Base-by-base conservation (phyloP, 768 basidiomycete genomes). In the Xerocomellus chrysenteron region DNA sequence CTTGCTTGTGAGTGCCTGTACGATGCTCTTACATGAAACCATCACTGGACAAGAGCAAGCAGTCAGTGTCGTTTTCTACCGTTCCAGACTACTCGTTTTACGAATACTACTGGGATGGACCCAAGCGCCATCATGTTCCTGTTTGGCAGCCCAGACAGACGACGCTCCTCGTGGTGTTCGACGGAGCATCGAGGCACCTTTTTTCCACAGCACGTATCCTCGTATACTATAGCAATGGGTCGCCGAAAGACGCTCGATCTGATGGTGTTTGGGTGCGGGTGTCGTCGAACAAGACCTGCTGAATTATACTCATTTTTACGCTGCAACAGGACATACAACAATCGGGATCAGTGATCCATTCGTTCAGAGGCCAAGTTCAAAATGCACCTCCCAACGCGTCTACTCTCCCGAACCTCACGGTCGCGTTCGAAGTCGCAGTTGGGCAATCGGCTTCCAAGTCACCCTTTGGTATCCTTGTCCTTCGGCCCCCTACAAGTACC, bases 91-190 rank as follows among this genome's bases (percentile, higher is more conserved):
- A 46, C 45, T 65, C 62, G 9, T 36, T 68, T 3, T 59, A 65
- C 2, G 65, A 67, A 12, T 55, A 59, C 26, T 50, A 68, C 40
- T 67, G 63, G 66, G 58, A 68, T 17, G 66, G 63, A 24, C 65
- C 66, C 8, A 68, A 49, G 41, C 60, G 66, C 9, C 14, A 26
- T 12, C 57, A 62, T 17, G 36, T 68, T 43, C 63, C 63, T 4
- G 62, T 65, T 16, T 59, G 66, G 65, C 60, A 68, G 21, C 66
- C 66, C 11, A 59, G 63, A 26, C 63, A 63, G 48, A 67, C 66
- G 12, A 63, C 66, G 8, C 55, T 67, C 11, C 40, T 50, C 35
- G 62, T 65, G 1, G 58, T 68, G 39, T 65, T 68, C 36, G 66
- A 68, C 19, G 56, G 58, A 19, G 50, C 47, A 50, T 65, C 66